Conservation (phyloP, 768 basidiomycete species). For the Kondoa malvinella region DNA sequence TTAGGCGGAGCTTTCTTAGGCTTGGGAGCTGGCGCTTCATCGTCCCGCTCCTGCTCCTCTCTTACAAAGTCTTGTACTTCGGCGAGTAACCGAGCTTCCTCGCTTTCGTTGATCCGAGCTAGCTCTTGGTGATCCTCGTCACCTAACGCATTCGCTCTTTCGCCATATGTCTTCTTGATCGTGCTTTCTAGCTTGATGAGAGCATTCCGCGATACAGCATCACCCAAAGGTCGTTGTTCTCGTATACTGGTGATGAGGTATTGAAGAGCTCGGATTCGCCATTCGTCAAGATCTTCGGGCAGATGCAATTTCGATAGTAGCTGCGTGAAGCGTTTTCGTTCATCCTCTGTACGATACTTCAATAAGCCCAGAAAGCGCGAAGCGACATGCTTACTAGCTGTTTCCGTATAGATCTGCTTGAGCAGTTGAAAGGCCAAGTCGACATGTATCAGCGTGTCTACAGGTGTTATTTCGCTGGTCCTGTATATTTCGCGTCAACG, state of each 20-base stretch:
- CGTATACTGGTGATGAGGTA: constrained; percentile 45
- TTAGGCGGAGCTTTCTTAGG: neutral
- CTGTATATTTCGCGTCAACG: constrained; percentile 17
- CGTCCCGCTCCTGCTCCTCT: neutral
- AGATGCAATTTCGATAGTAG: constrained; percentile 35
- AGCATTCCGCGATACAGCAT: constrained; percentile 50
- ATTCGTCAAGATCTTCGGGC: constrained; percentile 31
- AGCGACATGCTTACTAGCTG: constrained; percentile 30
- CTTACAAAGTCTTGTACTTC: neutral
- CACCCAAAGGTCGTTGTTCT: constrained; percentile 44
- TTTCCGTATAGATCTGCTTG: constrained; percentile 28
- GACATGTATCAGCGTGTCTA: constrained; percentile 31
- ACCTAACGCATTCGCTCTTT: constrained; percentile 3
- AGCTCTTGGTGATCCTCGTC: constrained; percentile 13
- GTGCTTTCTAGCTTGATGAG: constrained; percentile 51
- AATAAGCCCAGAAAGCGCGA: neutral
- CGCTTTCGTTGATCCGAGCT: neutral
- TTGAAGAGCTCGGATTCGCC: constrained; percentile 37
- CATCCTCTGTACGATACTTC: constrained; percentile 28
- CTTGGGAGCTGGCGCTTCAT: neutral
- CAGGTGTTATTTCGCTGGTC: constrained; percentile 27
- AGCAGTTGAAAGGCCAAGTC: constrained; percentile 32
- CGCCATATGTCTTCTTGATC: constrained; percentile 40
- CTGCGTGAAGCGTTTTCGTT: constrained; percentile 33
- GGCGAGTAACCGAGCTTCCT: neutral